These are phyloP conservation scores for Podila epigama DNA, from an alignment of 192 early-diverging fungal species.

Conservation along the genomic window DNA sequence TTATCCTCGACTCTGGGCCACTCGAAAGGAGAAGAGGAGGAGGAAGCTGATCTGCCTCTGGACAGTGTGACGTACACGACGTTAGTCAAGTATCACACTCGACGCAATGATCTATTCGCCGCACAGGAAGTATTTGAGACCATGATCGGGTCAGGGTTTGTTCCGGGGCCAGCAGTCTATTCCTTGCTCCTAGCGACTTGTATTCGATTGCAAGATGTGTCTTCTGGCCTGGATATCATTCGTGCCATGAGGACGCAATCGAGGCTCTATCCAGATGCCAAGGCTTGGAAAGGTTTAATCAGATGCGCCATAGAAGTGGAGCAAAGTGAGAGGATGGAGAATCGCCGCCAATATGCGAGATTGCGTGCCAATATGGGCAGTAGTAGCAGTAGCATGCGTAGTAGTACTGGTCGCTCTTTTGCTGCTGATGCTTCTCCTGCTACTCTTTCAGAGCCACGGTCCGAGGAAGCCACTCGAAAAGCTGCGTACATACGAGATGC, in stretches of 20 bases:
- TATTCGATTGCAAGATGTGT: conserved; percentile 26
- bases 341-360: not conserved
- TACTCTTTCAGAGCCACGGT: too few species aligned
- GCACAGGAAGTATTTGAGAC: conserved; percentile 21
- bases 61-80: conserved; percentile 30
- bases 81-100: conserved; percentile 36
- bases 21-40: too few species aligned
- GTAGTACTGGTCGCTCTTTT: too few species aligned
- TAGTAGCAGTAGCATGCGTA: too few species aligned
- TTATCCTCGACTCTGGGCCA: too few species aligned
- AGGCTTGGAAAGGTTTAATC: conserved; percentile 43
- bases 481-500: too few species aligned
- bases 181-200: conserved; percentile 12
- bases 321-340: not conserved
- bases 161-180: conserved; percentile 17
- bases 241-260: conserved; percentile 13
- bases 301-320: conserved; percentile 30
- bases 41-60: not conserved
- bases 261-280: conserved; percentile 23
- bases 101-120: conserved; percentile 15
- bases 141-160: conserved; percentile 32
- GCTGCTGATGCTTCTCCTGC: too few species aligned
- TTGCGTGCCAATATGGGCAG: not conserved
- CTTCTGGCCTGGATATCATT: conserved; percentile 4
- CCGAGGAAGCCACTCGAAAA: too few species aligned